These are phyloP conservation scores for Calvatia gigantea DNA, from an alignment of 768 basidiomycete species.

Conservation along the genomic window DNA sequence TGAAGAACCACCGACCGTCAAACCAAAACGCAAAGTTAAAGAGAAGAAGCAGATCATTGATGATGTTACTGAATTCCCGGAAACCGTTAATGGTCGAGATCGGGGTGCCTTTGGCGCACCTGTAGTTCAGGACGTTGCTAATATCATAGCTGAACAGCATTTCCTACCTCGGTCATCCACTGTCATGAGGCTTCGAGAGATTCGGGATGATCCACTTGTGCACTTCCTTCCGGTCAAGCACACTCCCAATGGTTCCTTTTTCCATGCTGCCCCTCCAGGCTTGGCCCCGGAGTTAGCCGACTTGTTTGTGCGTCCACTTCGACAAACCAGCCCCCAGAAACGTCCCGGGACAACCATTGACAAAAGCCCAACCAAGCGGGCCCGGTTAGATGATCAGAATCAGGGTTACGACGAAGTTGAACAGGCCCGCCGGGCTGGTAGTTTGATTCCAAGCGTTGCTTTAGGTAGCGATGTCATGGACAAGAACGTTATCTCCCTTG, in stretches of 20 bases:
- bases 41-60: constrained; percentile 91
- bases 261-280: constrained; percentile 84
- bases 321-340: constrained; percentile 46
- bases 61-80: constrained; percentile 79
- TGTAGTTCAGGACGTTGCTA: constrained; percentile 54
- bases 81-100: constrained; percentile 61
- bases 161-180: constrained; percentile 83
- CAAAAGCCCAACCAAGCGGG: constrained; percentile 55
- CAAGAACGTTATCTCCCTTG: constrained; percentile 21
- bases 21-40: constrained; percentile 38
- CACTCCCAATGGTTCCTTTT: constrained; percentile 69
- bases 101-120: constrained; percentile 51
- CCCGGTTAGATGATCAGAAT: constrained; percentile 47
- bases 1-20: constrained; percentile 33
- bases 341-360: constrained; percentile 59
- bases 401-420: constrained; percentile 64
- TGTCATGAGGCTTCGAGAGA: constrained; percentile 82
- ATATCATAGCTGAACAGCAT: constrained; percentile 75
- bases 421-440: constrained; percentile 63
- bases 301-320: constrained; percentile 79
- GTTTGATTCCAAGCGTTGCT: constrained; percentile 60
- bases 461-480: constrained; percentile 34
- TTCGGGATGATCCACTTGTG: constrained; percentile 77
- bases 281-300: constrained; percentile 77
- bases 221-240: constrained; percentile 83